Base-by-base conservation (phyloP, 306 rosid species). In the Rosa chinensis region DNA sequence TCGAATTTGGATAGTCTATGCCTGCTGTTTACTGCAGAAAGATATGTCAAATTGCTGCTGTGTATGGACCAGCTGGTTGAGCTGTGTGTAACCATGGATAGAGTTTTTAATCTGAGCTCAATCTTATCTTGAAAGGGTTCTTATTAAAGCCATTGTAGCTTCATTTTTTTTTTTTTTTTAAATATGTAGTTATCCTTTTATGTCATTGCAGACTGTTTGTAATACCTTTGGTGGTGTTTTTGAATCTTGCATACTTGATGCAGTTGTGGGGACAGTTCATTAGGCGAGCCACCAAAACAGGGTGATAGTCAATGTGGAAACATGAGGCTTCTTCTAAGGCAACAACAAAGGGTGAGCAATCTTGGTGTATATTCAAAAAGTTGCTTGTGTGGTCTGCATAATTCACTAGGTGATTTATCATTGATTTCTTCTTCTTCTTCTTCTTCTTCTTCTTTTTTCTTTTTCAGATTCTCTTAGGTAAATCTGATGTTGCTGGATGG, bases 401-500 rank as follows among this genome's bases (percentile, higher is more conserved):
- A 64, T 49, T n/a, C 39, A 62, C 45, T 69, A 47, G 74, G 74
- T 85, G 64, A 77, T 21, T 52, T 52, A 71, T 73, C 58, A 55
- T 71, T 81, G 66, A 77, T 47, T 67, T 63, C 76, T 77, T 75
- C 23, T 74, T 69, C 37, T 77, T 32, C 37, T 32, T 32, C 37
- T 32, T 32, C 3, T 32, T 32, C 3, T 32, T 32, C 35, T 32
- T 32, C 1, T 32, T 32, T 32, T 32, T 32, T 32, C 37, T 32
- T 32, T 75, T 68, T 75, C 88, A 95, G 99, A 92, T 92, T 88
- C 97, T 95, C 76, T 85, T 95, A 87, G 92, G 89, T 28, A 91
- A 90, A 84, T 95, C 99, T 73, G 99, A 95, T 89, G 91, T 95
- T 84, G 96, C 97, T 67, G 99, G 99, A 83, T 95, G 99, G 99